Conservation (phyloP, 257 asterid genomes). For the Solanum okadae region DNA sequence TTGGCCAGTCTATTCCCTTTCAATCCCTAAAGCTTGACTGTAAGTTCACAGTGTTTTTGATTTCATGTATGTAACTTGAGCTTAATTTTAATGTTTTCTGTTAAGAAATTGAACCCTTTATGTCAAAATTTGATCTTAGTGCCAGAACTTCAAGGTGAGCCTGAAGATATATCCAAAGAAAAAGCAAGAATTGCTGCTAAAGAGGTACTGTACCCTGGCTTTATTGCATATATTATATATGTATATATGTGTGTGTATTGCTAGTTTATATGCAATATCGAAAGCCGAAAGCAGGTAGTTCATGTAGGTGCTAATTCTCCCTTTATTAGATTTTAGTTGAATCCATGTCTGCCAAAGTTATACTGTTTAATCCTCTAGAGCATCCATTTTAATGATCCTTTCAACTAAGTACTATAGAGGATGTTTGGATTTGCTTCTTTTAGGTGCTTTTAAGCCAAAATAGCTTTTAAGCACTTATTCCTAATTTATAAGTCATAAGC, state of each 20-base stretch:
- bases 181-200: conserved; percentile 86
- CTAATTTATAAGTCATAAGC: not conserved
- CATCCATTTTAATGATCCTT: not conserved
- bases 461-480: not conserved
- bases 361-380: not conserved
- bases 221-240: not conserved
- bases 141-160: conserved; percentile 95
- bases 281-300: not conserved
- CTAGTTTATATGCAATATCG: not conserved
- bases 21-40: conserved; percentile 77
- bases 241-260: not conserved
- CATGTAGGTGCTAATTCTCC: not conserved
- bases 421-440: not conserved
- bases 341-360: not conserved
- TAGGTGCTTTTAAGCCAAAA: not conserved
- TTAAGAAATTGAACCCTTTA: not conserved
- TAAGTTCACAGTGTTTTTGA: conserved; percentile 6
- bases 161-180: conserved; percentile 89
- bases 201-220: conserved; percentile 33
- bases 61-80: not conserved
- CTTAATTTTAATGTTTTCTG: not conserved
- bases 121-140: conserved; percentile 20
- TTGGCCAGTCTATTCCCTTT: conserved; percentile 79
- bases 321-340: not conserved
- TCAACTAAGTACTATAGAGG: not conserved